Base-by-base conservation (phyloP, 176 grass and related monocot genomes). In the Bonia amplexicaulis region DNA sequence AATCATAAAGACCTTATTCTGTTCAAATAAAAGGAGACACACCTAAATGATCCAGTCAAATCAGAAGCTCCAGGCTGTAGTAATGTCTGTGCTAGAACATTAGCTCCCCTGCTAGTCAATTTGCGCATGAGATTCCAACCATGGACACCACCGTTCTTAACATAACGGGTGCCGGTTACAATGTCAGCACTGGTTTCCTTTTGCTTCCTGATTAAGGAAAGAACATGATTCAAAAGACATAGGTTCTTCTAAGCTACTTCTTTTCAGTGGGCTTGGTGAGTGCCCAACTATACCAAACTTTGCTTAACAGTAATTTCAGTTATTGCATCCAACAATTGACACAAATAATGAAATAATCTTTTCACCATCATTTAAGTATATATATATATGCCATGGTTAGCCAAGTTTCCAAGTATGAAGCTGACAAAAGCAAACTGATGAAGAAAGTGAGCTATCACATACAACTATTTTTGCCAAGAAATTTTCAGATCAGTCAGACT, bases 51-150 rank as follows among this genome's bases (percentile, higher is more conserved):
- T 73, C 96, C 93, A 79, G 96, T 96, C 61, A 99, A 83, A 94
- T 96, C 93, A 47, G 96, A 96, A 80, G 94, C 96, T 60, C 91
- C 93, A 17, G 96, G 93, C 71, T 84, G 94, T 39, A 99, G 83
- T 62, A 99, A 92, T 51, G 96, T 96, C 79, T 99, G 93, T 79
- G 96, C 93, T 64, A 99, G 96, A 92, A 99, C 96, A 91, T 99
- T 99, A 19, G 93, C 96, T 53, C 96, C 96, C 82, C 96, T 94
- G 77, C 96, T 99, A 79, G 93, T 99, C 62, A 99, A 74, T 73
- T 99, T 99, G 54, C 93, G 91, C 93, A 96, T 91, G 42, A 99
- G 91, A 78, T 92, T 99, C 96, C 96, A 99, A 70, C 96, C 96
- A 84, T 99, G 96, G 14, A 96, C 91, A 76, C 96, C 96, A 83